Conservation (phyloP, 2,329 filamentous ascomycete species). For the Didymella pinodella region DNA sequence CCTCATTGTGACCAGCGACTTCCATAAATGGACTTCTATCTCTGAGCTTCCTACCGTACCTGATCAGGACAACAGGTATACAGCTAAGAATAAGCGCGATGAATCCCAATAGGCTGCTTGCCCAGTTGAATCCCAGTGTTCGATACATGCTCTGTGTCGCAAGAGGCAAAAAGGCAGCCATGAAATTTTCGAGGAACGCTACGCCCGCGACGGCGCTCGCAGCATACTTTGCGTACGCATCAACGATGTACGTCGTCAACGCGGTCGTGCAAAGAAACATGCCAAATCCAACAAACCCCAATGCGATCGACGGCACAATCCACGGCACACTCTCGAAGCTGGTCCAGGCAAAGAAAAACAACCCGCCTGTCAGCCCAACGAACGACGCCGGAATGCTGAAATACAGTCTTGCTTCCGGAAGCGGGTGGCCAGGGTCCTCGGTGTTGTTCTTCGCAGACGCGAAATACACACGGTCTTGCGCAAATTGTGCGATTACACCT, state of each 20-base stretch:
- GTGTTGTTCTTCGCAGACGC: constrained; percentile 50
- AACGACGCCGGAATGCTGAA: constrained; percentile 55
- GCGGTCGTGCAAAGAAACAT: constrained; percentile 58
- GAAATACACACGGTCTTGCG: constrained; percentile 53
- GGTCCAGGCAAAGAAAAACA: constrained; percentile 63
- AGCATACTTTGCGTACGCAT: constrained; percentile 60
- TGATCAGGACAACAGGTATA: constrained; percentile 56
- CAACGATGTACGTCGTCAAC: constrained; percentile 59
- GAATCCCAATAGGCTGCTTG: constrained; percentile 58
- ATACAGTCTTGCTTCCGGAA: constrained; percentile 59
- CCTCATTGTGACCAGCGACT: constrained; percentile 36
- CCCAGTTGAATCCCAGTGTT: constrained; percentile 59
- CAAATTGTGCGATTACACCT: constrained; percentile 50
- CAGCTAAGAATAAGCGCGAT: constrained; percentile 54
- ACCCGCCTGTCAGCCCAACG: constrained; percentile 57
- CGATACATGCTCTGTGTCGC: constrained; percentile 59
- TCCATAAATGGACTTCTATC: constrained; percentile 51
- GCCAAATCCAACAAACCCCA: constrained; percentile 60
- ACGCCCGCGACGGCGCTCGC: constrained; percentile 60
- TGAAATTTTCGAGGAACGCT: constrained; percentile 59
- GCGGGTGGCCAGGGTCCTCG: constrained; percentile 49
- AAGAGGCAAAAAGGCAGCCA: constrained; percentile 59
- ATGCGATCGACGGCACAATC: constrained; percentile 58
- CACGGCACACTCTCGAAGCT: constrained; percentile 55
- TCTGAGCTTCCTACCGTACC: constrained; percentile 54